These are phyloP conservation scores for Xylariomycetidae sp. DNA, from an alignment of 2,329 filamentous ascomycete species.

Conservation along the genomic window DNA sequence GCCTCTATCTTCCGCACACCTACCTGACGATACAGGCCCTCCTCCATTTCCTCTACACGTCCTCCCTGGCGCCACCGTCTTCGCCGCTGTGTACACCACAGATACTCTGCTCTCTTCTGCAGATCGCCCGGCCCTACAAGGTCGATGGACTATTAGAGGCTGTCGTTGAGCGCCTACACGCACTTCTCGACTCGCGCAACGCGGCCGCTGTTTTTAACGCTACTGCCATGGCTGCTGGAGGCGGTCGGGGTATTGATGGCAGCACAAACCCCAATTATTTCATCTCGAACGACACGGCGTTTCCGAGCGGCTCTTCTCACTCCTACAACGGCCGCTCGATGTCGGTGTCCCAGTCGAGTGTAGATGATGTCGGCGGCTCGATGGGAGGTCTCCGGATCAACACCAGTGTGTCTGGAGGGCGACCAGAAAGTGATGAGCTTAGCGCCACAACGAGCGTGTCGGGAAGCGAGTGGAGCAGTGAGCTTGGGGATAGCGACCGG, in stretches of 20 bases:
- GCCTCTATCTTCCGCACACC: conserved; percentile 90
- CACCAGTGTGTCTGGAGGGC: conserved; percentile 47
- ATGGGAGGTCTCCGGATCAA: conserved; percentile 44
- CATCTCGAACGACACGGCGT: conserved; percentile 37
- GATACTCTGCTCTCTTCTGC: conserved; percentile 89
- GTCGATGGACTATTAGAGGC: conserved; percentile 90
- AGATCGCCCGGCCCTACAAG: conserved; percentile 88
- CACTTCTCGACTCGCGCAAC: conserved; percentile 85
- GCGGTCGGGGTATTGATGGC: conserved; percentile 76
- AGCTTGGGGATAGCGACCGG: conserved; percentile 33
- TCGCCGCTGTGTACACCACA: conserved; percentile 87
- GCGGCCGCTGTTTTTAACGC: conserved; percentile 97
- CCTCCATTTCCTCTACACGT: conserved; percentile 91
- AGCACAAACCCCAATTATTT: conserved; percentile 60
- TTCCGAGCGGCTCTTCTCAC: conserved; percentile 17
- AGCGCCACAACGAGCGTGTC: conserved; percentile 50
- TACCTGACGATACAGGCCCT: conserved; percentile 84
- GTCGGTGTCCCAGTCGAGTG: conserved; percentile 21
- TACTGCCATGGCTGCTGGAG: conserved; percentile 94
- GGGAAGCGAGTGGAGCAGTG: conserved; percentile 40
- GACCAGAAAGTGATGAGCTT: conserved; percentile 40
- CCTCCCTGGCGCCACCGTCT: conserved; percentile 70
- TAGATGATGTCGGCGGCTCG: conserved; percentile 20
- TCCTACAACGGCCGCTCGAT: conserved; percentile 22
- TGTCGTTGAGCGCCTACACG: conserved; percentile 84